Percentiles rank a stretch among this genome's conserved stretches.
These are phyloP conservation scores for Huiozyma sinensis DNA, from an alignment of 805 yeast genomes.

Conservation along the genomic window DNA sequence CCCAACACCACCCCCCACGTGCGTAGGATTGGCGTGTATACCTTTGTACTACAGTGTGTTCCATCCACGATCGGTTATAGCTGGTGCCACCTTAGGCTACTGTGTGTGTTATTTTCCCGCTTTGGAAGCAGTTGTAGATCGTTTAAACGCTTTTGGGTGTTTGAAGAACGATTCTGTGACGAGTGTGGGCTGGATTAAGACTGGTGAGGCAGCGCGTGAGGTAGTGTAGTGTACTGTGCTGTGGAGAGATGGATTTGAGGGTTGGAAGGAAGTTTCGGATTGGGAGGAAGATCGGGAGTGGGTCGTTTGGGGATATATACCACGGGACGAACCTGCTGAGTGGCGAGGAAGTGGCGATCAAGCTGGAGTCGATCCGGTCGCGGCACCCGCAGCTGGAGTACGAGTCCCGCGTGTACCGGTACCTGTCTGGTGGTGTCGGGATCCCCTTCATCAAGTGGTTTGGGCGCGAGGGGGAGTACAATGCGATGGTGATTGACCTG, in stretches of 20 bases:
- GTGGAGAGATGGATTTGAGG: slow-evolving; percentile 53
- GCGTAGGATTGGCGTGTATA: no score
- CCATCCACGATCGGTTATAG: no score
- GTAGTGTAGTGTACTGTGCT: not conserved
- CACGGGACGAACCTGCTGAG: slow-evolving; percentile 87
- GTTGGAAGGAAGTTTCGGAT: slow-evolving; percentile 93
- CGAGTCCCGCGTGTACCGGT: slow-evolving; percentile 93
- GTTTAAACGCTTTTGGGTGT: no score
- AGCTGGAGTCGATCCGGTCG: slow-evolving; percentile 81
- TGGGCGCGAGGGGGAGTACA: slow-evolving; percentile 94
- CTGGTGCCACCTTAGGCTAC: no score
- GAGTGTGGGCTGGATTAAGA: no score
- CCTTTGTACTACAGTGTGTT: no score
- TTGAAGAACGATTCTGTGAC: no score
- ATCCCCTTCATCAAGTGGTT: slow-evolving; percentile 96
- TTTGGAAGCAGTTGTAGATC: no score
- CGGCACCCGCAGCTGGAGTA: slow-evolving; percentile 96
- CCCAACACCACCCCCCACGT: no score
- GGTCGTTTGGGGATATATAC: slow-evolving; percentile 96
- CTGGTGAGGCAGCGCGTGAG: no score
- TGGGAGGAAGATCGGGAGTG: slow-evolving; percentile 93
- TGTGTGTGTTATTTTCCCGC: no score
- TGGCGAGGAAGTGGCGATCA: slow-evolving; percentile 97
- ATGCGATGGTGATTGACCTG: slow-evolving; percentile 94
- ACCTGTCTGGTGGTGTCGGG: slow-evolving; percentile 94